Evolutionary conservation across 1,139 yeast species (phyloP).

Genomic region (Magnusiomyces fungicola): DNA sequence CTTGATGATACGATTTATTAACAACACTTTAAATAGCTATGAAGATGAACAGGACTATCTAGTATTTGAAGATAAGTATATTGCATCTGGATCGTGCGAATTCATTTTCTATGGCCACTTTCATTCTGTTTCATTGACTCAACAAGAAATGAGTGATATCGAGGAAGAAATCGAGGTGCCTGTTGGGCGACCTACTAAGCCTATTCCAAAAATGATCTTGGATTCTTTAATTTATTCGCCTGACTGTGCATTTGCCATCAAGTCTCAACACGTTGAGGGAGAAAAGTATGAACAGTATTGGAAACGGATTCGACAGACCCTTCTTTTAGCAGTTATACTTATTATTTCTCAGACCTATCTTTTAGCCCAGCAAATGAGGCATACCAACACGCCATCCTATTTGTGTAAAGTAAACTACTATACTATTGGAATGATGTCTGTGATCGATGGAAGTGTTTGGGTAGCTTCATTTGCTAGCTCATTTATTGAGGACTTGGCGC

Average conservation of each 20-base stretch:
- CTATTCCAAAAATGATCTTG: constrained; percentile 50
- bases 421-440: constrained; percentile 46
- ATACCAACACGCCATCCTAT: constrained; percentile 71
- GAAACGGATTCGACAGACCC: constrained; percentile 29
- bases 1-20: constrained; percentile 36
- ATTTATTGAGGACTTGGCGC: constrained; percentile 47
- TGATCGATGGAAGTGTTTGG: constrained; percentile 63
- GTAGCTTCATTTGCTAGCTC: constrained; percentile 56
- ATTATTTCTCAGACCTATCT: constrained; percentile 43
- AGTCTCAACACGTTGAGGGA: constrained; percentile 46
- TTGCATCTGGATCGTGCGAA: constrained; percentile 51
- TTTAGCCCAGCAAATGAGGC: constrained; percentile 58
- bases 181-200: constrained; percentile 62
- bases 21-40: constrained; percentile 32
- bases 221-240: constrained; percentile 71
- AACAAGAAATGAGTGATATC: constrained; percentile 48
- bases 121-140: constrained; percentile 48
- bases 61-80: constrained; percentile 19
- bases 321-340: constrained; percentile 40
- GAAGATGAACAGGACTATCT: constrained; percentile 24
- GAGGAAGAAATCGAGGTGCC: constrained; percentile 70
- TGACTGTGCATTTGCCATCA: constrained; percentile 65
- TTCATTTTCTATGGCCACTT: constrained; percentile 61
- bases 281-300: constrained; percentile 47
- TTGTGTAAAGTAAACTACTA: constrained; percentile 63